Percentiles rank a stretch among this genome's conserved stretches.
phyloP scores from a whole-genome alignment of 345 rosid species.

The Populus euphratica region DNA sequence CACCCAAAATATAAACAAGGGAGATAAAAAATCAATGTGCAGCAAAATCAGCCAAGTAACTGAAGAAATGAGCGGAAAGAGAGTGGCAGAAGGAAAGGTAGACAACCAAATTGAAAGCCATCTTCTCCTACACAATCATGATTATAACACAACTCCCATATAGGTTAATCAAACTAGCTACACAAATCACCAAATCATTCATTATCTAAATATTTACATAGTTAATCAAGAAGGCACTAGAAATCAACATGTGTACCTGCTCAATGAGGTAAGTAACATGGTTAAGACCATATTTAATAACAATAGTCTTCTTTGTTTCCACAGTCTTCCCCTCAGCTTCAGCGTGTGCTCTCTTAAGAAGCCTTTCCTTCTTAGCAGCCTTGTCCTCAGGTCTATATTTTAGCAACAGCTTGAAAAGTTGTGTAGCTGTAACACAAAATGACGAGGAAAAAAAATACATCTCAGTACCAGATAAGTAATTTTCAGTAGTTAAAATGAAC shows the following conservation, averaged over 20 bases:
- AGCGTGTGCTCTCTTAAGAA: conserved; percentile 48
- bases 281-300: conserved; percentile 67
- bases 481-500: neutral
- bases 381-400: conserved; percentile 66
- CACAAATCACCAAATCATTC: neutral
- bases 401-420: conserved; percentile 54
- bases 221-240: neutral
- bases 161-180: neutral
- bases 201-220: neutral
- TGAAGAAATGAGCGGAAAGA: neutral
- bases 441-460: neutral
- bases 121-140: neutral
- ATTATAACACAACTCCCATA: neutral
- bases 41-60: neutral
- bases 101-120: neutral
- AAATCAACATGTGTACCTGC: conserved; percentile 29
- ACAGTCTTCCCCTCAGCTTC: conserved; percentile 52
- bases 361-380: conserved; percentile 54
- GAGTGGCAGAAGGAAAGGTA: neutral
- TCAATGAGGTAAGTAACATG: conserved; percentile 67
- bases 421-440: conserved; percentile 39
- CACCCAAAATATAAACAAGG: neutral
- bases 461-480: too few relatives aligned
- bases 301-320: conserved; percentile 56
- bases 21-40: neutral